Conservation (phyloP, 352 stramenopile species). For the Phytophthora cryptogea region DNA sequence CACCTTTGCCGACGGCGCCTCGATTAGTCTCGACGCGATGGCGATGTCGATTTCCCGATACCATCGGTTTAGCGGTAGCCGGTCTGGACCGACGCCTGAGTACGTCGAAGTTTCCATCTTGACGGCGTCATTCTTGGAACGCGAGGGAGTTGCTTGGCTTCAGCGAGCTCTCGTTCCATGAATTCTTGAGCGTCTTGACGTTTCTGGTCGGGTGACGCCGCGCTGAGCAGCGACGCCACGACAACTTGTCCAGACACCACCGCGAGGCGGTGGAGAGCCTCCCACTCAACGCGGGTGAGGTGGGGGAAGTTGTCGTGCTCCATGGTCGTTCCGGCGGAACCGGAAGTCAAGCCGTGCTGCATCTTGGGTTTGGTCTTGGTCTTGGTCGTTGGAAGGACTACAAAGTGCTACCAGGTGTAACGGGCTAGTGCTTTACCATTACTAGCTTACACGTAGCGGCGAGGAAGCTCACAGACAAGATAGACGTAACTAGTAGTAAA, state of each 20-base stretch:
- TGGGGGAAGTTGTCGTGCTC: no score
- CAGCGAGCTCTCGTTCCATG: slow-evolving; percentile 9
- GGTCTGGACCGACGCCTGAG: no score
- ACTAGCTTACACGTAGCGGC: neutral
- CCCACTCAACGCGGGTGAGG: no score
- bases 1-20: neutral
- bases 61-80: no score
- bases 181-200: neutral
- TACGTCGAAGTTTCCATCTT: slow-evolving; percentile 4
- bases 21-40: neutral
- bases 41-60: neutral
- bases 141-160: neutral
- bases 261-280: no score
- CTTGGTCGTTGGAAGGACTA: no score
- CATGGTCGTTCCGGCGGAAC: no score
- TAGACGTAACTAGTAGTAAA: neutral
- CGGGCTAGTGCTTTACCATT: neutral
- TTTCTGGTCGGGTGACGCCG: neutral
- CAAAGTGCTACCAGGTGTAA: no score
- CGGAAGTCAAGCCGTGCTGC: no score
- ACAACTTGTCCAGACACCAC: no score
- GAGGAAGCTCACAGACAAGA: neutral
- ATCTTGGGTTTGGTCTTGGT: no score
- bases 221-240: neutral
- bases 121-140: slow-evolving; percentile 2